These are phyloP conservation scores for Gossypium davidsonii DNA, from an alignment of 441 rosid species.

Conservation along the genomic window DNA sequence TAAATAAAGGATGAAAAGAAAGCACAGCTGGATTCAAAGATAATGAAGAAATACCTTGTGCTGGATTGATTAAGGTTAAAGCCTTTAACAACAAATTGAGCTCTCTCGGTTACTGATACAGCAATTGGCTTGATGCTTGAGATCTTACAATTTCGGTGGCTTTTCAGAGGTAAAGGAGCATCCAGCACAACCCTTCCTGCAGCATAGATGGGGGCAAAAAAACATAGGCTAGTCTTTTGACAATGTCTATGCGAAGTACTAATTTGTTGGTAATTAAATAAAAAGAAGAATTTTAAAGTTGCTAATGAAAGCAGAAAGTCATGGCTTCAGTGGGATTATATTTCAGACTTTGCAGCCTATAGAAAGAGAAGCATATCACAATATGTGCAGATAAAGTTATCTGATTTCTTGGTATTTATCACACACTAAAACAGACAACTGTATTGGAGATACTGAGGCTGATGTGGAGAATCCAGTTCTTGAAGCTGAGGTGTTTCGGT, in stretches of 20 bases:
- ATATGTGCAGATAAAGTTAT: no score
- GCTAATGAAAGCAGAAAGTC: no score
- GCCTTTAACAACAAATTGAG: slow-evolving; percentile 12
- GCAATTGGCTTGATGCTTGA: slow-evolving; percentile 13
- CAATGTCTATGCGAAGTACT: neutral
- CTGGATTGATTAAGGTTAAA: slow-evolving; percentile 8
- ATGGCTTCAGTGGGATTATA: no score
- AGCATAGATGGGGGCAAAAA: neutral
- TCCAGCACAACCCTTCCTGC: slow-evolving; percentile 11
- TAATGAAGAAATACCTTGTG: slow-evolving; percentile 6
- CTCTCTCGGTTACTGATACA: slow-evolving; percentile 4
- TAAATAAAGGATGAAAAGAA: neutral
- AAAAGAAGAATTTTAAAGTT: neutral
- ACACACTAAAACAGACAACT: no score
- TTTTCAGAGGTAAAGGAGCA: slow-evolving; percentile 8
- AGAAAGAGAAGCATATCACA: no score
- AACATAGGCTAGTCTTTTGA: neutral
- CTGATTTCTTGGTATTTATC: no score
- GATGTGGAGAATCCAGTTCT: no score
- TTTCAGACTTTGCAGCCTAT: no score
- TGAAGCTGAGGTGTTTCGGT: no score
- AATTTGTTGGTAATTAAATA: neutral
- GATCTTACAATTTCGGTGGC: neutral
- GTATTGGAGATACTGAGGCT: no score
- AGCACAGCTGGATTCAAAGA: neutral